Evolutionary conservation across 2,329 filamentous ascomycete species (phyloP).

Genomic region (Pseudocercospora vitis): DNA sequence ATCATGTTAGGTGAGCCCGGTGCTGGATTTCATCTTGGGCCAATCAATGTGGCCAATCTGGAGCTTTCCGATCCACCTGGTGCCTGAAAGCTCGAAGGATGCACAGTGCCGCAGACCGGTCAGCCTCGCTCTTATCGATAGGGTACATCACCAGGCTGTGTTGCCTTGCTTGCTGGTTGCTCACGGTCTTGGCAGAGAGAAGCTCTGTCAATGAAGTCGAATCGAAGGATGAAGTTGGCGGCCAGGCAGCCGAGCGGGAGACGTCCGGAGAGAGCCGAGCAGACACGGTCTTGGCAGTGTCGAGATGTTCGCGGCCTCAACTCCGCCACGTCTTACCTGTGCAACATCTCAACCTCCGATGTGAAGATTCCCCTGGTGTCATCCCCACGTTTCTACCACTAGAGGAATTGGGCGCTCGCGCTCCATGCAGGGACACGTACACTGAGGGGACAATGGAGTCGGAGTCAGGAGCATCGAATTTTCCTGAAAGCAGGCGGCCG

Average conservation of each 20-base stretch:
- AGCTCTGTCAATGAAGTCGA: too few relatives aligned
- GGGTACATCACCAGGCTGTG: not conserved
- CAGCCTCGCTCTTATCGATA: slow-evolving; percentile 7
- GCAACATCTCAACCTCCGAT: too few relatives aligned
- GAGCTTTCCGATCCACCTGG: not conserved
- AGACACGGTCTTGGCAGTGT: too few relatives aligned
- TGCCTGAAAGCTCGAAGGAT: slow-evolving; percentile 1
- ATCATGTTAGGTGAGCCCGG: not conserved
- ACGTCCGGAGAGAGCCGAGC: too few relatives aligned
- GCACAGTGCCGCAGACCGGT: not conserved
- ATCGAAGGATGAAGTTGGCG: too few relatives aligned
- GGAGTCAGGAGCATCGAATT: too few relatives aligned
- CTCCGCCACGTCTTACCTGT: not conserved
- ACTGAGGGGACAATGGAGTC: too few relatives aligned
- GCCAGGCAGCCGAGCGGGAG: too few relatives aligned
- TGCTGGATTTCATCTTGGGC: not conserved
- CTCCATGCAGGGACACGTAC: not conserved
- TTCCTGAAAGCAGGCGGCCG: not conserved
- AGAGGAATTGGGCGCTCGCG: not conserved
- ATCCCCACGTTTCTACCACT: too few relatives aligned
- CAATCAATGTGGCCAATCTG: not conserved
- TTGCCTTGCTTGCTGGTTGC: not conserved
- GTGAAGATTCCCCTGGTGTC: too few relatives aligned
- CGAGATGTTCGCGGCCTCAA: not conserved
- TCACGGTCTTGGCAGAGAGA: too few relatives aligned